Percentiles rank a stretch among this genome's conserved stretches.
Conservation (phyloP, 768 basidiomycete species). For the Hygrophorus pudorinus region DNA sequence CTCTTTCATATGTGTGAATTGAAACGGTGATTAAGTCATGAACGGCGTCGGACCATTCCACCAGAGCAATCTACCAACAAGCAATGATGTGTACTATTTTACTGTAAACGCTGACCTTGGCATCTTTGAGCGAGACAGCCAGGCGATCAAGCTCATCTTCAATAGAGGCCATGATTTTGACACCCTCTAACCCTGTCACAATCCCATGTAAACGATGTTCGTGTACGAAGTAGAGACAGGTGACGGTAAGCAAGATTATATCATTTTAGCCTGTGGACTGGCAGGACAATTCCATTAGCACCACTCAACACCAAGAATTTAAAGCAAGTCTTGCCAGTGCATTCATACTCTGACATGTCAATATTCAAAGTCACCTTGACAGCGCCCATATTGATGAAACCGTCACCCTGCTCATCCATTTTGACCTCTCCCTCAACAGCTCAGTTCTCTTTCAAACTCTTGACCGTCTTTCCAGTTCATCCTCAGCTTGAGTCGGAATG, state of each 20-base stretch:
- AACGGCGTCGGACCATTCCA: slow-evolving; percentile 83
- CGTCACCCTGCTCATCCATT: slow-evolving; percentile 71
- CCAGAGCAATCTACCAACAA: slow-evolving; percentile 63
- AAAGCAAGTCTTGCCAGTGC: background rate
- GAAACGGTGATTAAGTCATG: slow-evolving; percentile 90
- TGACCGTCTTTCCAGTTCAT: slow-evolving; percentile 48
- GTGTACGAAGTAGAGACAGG: slow-evolving; percentile 66
- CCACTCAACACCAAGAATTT: slow-evolving; percentile 2
- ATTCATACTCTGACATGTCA: slow-evolving; percentile 15
- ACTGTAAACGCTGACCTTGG: slow-evolving; percentile 56
- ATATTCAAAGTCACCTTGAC: slow-evolving; percentile 56
- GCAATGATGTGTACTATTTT: background rate
- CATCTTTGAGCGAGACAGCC: slow-evolving; percentile 89
- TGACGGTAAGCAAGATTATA: slow-evolving; percentile 42
- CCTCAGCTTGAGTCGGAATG: slow-evolving; percentile 44
- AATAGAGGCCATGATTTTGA: slow-evolving; percentile 65
- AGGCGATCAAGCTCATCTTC: slow-evolving; percentile 84
- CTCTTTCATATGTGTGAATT: slow-evolving; percentile 94
- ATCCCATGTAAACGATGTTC: slow-evolving; percentile 80
- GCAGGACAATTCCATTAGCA: slow-evolving; percentile 9
- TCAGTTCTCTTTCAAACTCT: slow-evolving; percentile 52
- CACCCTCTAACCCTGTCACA: slow-evolving; percentile 75
- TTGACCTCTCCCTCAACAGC: slow-evolving; percentile 70
- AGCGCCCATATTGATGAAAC: slow-evolving; percentile 55
- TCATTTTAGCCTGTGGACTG: slow-evolving; percentile 46